phyloP scores from a whole-genome alignment of 805 yeast species.

The Cyberlindnera amylophila region DNA sequence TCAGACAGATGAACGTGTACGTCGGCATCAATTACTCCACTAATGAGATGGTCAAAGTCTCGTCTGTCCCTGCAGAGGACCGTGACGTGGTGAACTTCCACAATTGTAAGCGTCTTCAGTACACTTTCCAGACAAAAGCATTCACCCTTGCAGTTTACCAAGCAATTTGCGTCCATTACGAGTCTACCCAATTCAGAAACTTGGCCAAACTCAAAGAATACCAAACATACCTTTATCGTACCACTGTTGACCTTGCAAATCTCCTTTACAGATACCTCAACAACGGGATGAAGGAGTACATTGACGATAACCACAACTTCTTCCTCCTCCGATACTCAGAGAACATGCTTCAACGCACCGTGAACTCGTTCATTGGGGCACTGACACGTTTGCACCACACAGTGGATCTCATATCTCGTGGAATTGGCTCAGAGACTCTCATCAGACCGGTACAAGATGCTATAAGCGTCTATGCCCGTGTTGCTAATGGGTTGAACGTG shows the following conservation, averaged over 20 bases:
- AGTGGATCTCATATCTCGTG: conserved; percentile 18
- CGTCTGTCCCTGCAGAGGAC: conserved; percentile 1
- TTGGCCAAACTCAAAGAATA: conserved; percentile 13
- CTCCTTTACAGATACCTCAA: conserved; percentile 16
- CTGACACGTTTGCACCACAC: conserved; percentile 22
- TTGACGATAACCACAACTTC: conserved; percentile 18
- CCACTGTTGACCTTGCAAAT: conserved; percentile 17
- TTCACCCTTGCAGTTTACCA: conserved; percentile 21
- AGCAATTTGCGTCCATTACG: conserved; percentile 20
- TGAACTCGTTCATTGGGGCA: conserved; percentile 15
- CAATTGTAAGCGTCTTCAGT: conserved; percentile 16
- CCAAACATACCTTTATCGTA: conserved; percentile 1
- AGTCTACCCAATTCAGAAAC: conserved; percentile 14
- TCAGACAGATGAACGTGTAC: conserved; percentile 18
- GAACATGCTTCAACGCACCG: conserved; percentile 19
- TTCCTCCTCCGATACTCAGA: conserved; percentile 19
- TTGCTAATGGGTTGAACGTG: conserved; percentile 18
- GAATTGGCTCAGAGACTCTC: conserved; percentile 8
- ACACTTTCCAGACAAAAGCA: conserved; percentile 18
- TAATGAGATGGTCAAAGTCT: conserved; percentile 4
- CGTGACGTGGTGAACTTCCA: conserved; percentile 10
- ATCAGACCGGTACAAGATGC: conserved; percentile 2
- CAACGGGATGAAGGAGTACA: conserved; percentile 10
- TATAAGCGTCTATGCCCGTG: conserved; percentile 6
- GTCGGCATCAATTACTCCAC: conserved; percentile 17